Conservation (phyloP, 108 stramenopile species). For the Stephanodiscus triporus region DNA sequence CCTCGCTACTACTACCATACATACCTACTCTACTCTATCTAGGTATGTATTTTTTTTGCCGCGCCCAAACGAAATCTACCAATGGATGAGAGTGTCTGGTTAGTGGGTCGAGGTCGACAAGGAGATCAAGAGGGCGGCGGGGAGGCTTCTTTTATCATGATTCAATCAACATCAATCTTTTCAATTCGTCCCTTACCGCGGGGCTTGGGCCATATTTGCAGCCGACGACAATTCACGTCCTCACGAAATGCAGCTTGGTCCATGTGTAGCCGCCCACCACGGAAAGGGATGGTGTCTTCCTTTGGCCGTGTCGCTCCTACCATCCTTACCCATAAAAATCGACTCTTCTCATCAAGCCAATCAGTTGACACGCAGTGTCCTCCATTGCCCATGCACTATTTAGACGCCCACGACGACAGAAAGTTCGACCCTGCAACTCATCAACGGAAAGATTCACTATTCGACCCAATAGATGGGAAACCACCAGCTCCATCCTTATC, state of each 20-base stretch:
- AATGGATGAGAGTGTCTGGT: too few relatives aligned
- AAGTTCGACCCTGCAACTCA: conserved; percentile 67
- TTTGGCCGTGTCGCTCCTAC: neutral
- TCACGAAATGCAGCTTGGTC: neutral
- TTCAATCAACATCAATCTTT: neutral
- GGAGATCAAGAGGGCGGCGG: too few relatives aligned
- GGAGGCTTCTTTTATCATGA: neutral
- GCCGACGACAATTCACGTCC: neutral
- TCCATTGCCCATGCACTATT: conserved; percentile 30
- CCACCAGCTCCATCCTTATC: conserved; percentile 36
- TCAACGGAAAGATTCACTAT: conserved; percentile 71
- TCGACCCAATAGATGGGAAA: conserved; percentile 61
- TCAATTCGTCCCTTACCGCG: neutral
- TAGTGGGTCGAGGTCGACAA: too few relatives aligned
- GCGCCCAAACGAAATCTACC: too few relatives aligned
- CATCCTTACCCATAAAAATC: neutral
- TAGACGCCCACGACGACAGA: conserved; percentile 27
- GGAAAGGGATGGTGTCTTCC: neutral
- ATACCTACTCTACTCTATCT: too few relatives aligned
- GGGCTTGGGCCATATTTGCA: neutral
- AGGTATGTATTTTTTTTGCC: too few relatives aligned
- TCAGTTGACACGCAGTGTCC: neutral
- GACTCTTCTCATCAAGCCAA: neutral
- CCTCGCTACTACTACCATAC: too few relatives aligned
- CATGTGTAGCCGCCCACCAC: neutral